phyloP scores from a whole-genome alignment of 1,284 basidiomycete genomes.

The Tilletia caries region DNA sequence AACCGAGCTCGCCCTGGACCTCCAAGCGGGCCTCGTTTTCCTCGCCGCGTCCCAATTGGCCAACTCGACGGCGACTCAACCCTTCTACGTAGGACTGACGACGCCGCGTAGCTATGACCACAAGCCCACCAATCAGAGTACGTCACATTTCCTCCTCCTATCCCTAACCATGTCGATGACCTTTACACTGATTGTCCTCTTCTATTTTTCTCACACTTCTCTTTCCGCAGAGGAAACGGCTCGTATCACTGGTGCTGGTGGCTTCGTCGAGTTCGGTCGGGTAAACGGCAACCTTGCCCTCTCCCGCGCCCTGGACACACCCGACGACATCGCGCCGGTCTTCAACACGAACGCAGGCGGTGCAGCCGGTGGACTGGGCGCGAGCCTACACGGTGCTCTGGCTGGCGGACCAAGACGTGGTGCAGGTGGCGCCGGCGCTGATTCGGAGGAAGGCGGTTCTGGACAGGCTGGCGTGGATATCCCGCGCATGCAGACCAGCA shows the following conservation, averaged over 20 bases:
- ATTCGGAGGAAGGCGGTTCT: too few species aligned
- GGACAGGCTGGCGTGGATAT: too few species aligned
- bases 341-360: too few species aligned
- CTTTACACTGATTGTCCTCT: neutral
- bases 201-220: neutral
- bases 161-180: neutral
- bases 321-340: too few species aligned
- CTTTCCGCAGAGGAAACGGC: constrained; percentile 68
- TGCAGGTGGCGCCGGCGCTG: neutral
- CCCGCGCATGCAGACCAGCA: too few species aligned
- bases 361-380: constrained; percentile 9
- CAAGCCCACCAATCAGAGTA: constrained; percentile 75
- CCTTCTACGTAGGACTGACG: constrained; percentile 71
- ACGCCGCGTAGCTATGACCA: too few species aligned
- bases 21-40: constrained; percentile 79
- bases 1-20: constrained; percentile 67
- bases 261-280: constrained; percentile 93
- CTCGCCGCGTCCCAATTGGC: constrained; percentile 71
- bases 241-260: constrained; percentile 85
- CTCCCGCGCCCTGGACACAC: constrained; percentile 78
- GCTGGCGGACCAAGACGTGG: constrained; percentile 2
- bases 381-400: constrained; percentile 20
- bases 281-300: constrained; percentile 97
- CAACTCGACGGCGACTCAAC: constrained; percentile 66
- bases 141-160: constrained; percentile 44